These are phyloP conservation scores for Senna tora DNA, from an alignment of 306 rosid species.

Conservation along the genomic window DNA sequence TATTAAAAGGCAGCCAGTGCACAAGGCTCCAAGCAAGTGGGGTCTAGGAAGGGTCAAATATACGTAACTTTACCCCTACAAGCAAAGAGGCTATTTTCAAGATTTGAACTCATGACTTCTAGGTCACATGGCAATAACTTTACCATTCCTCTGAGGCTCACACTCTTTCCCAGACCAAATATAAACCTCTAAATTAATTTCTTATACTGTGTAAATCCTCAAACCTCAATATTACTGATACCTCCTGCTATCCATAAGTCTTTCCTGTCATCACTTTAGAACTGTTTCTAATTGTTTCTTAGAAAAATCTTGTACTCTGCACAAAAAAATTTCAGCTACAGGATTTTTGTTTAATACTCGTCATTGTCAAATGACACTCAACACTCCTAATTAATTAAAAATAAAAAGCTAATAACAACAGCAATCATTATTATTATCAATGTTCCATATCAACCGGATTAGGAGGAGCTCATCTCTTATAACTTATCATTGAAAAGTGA, in stretches of 20 bases:
- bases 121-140: no score
- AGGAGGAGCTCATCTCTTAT: not conserved
- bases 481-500: not conserved
- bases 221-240: not conserved
- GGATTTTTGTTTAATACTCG: not conserved
- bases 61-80: no score
- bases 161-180: not conserved
- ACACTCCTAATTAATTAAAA: no score
- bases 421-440: no score
- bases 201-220: not conserved
- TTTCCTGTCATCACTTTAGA: not conserved
- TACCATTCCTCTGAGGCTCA: no score
- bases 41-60: no score
- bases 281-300: not conserved
- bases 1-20: no score
- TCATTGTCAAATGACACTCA: not conserved
- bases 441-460: not conserved
- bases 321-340: not conserved
- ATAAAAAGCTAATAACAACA: no score
- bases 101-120: no score
- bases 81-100: no score
- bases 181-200: not conserved
- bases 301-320: not conserved
- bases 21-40: no score
- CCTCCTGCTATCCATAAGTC: not conserved